Evolutionary conservation across 306 rosid genomes (phyloP).

Genomic region (Dalbergia cultrata): DNA sequence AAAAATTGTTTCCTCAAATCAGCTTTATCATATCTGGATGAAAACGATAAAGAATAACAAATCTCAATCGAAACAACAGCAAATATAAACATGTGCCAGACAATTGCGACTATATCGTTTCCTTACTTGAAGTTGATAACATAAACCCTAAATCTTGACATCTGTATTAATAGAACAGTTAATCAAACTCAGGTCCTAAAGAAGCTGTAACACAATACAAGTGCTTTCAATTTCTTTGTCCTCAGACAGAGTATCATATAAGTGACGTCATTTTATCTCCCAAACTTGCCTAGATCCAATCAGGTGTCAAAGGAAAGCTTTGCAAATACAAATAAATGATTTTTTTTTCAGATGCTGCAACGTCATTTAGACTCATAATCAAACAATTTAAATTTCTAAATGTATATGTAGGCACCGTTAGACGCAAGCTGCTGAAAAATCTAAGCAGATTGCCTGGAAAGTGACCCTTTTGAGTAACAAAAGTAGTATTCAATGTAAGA

Average conservation of each 20-base stretch:
- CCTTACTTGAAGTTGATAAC: too few species aligned
- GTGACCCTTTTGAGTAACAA: conserved; percentile 48
- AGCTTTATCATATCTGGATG: neutral
- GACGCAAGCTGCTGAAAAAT: conserved; percentile 62
- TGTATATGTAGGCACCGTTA: conserved; percentile 52
- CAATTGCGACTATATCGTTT: too few species aligned
- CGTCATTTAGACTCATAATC: neutral
- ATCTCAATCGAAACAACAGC: neutral
- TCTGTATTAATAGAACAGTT: neutral
- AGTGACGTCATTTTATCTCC: too few species aligned
- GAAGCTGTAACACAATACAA: too few species aligned
- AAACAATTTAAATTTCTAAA: neutral
- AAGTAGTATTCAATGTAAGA: conserved; percentile 47
- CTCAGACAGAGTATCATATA: too few species aligned
- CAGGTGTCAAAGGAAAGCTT: too few species aligned
- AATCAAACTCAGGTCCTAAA: neutral
- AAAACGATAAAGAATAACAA: neutral
- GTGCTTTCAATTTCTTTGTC: too few species aligned
- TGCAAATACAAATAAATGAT: too few species aligned
- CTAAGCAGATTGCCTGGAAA: conserved; percentile 70
- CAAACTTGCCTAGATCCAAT: too few species aligned
- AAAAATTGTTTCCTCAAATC: neutral
- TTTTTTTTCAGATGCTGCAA: neutral
- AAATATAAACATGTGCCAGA: too few species aligned
- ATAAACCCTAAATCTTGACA: neutral